Evolutionary conservation across 108 stramenopile species (phyloP).

Genomic region (Phaeodactylum tricornutum): DNA sequence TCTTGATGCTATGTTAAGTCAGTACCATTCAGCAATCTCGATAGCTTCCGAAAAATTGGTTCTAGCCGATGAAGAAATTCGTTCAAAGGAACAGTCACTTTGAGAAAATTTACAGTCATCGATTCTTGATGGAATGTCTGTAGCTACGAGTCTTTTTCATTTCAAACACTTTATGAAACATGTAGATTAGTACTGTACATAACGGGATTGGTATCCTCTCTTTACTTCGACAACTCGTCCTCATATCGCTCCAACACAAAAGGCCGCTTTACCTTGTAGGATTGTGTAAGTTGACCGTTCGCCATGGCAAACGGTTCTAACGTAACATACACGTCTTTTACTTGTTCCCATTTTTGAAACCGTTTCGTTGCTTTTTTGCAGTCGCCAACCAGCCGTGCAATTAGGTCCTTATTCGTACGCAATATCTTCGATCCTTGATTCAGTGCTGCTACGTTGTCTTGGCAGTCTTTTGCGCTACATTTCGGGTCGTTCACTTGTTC

Average conservation of each 20-base stretch:
- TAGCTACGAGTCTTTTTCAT: background rate
- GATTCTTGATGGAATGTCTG: slow-evolving; percentile 1
- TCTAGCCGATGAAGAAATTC: slow-evolving; percentile 49
- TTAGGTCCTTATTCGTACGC: slow-evolving; percentile 38
- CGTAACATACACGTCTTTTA: slow-evolving; percentile 58
- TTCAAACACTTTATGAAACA: background rate
- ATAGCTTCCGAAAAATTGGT: slow-evolving; percentile 62
- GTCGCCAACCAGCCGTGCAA: slow-evolving; percentile 28
- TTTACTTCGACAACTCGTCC: slow-evolving; percentile 37
- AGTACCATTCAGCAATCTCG: slow-evolving; percentile 36
- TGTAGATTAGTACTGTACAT: too few species aligned
- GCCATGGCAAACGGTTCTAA: slow-evolving; percentile 92
- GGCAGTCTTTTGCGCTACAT: slow-evolving; percentile 52
- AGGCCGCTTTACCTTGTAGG: slow-evolving; percentile 90
- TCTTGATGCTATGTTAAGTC: slow-evolving; percentile 30
- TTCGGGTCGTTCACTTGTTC: slow-evolving; percentile 70
- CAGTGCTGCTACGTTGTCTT: slow-evolving; percentile 35
- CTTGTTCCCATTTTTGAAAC: slow-evolving; percentile 79
- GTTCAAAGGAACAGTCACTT: background rate
- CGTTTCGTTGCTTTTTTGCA: slow-evolving; percentile 42
- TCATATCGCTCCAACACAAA: slow-evolving; percentile 66
- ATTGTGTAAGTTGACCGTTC: slow-evolving; percentile 90
- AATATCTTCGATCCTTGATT: slow-evolving; percentile 37
- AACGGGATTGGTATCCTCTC: background rate
- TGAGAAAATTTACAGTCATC: too few species aligned